phyloP scores from a whole-genome alignment of 495 filamentous ascomycete species.

The Penicillium maclennaniae region DNA sequence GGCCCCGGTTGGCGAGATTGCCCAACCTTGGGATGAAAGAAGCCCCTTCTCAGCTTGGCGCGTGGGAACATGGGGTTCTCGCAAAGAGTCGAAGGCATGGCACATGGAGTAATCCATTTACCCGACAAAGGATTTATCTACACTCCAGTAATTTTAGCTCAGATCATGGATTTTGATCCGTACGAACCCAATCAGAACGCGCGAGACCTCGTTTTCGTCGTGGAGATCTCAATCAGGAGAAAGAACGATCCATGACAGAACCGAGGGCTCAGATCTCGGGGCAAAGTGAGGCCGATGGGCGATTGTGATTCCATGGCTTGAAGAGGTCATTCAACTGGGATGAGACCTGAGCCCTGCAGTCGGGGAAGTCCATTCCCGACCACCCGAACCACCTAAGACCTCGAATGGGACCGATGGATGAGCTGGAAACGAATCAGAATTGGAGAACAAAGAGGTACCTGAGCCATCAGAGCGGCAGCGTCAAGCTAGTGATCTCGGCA shows the following conservation, averaged over 20 bases:
- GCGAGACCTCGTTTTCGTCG: slow-evolving; percentile 2
- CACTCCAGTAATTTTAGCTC: not conserved
- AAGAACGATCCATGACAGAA: slow-evolving; percentile 4
- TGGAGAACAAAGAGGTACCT: slow-evolving; percentile 2
- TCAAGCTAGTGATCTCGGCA: slow-evolving; percentile 13
- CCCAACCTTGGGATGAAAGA: not conserved
- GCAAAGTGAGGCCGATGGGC: slow-evolving; percentile 7
- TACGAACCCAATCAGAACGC: slow-evolving; percentile 7
- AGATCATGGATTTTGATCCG: slow-evolving; percentile 9
- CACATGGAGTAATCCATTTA: not conserved
- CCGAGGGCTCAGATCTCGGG: slow-evolving; percentile 4
- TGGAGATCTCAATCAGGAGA: slow-evolving; percentile 2
- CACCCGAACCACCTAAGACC: slow-evolving; percentile 7
- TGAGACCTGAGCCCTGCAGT: slow-evolving; percentile 1
- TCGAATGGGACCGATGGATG: slow-evolving; percentile 2
- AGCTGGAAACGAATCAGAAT: slow-evolving; percentile 9
- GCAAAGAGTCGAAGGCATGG: not conserved
- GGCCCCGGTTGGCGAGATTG: not conserved
- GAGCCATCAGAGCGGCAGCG: slow-evolving; percentile 3
- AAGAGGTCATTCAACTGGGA: slow-evolving; percentile 2
- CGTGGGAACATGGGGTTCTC: slow-evolving; percentile 3
- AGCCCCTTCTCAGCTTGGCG: not conserved
- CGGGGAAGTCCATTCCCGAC: not conserved
- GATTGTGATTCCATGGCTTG: not conserved
- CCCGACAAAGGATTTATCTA: slow-evolving; percentile 9